Evolutionary conservation across 306 rosid species (phyloP), one percentile per base, ranked within the genome.

Genomic region (Glycine latifolia): DNA sequence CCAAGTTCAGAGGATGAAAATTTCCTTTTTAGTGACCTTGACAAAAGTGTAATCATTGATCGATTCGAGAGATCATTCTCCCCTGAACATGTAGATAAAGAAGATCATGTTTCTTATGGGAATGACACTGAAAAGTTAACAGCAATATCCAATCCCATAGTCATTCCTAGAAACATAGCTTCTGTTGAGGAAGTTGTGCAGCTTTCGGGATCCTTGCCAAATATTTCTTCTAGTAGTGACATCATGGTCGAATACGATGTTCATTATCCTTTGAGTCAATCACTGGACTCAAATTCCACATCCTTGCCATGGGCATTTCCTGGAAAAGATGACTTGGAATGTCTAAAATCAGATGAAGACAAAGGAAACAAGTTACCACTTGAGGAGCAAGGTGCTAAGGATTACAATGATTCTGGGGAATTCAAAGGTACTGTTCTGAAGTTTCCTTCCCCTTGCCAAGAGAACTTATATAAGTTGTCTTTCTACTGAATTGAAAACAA

Each of bases 201-300:
- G 83, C 78, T 53, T 67, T 80, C 75, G 16, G 90, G 73, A 78
- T 95, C 99, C 48, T 82, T 93, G 86, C 97, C 99, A n/a, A 87
- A 35, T 82, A 59, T 90, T 82, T 67, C 83, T 86, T 52, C 86
- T 82, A 41, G 20, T 31, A 59, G 47, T 73, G 78, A 67, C 58
- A 62, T 70, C 66, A 67, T 84, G 80, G 76, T 67, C 77, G 75
- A 69, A 48, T 66, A 43, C 43, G 77, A 83, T 77, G 63, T 80
- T 75, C 67, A 44, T 66, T 69, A 70, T 82, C 90, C 86, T 71
- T 77, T 86, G 43, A 85, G 94, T 91, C 89, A 74, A 63, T 91
- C 97, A 15, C 66, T 90, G 70, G 94, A 90, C 86, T 89, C 94
- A 58, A 84, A 80, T 73, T 78, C 83, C 78, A 37, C 54, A 80